Base-by-base conservation (phyloP, 768 basidiomycete genomes). In the Gautieria morchelliformis region DNA sequence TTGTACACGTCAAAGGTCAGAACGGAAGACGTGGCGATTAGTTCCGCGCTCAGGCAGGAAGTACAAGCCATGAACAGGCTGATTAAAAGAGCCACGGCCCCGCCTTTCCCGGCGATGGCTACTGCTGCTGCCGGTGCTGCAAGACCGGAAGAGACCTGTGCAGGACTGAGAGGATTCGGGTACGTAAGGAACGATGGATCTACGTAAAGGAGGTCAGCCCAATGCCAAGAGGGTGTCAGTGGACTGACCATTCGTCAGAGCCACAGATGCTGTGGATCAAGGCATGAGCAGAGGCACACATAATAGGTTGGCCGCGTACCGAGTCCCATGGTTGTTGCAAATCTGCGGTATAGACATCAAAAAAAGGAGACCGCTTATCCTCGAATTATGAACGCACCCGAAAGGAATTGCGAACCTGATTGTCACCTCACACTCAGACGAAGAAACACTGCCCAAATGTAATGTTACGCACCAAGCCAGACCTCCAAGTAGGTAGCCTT, bases 311-410 rank as follows among this genome's bases (percentile, higher is more conserved):
- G 70, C 46, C 67, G 63, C 6, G 67, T 69, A 32, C 67, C 67
- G 10, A 76, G 68, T n/a, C 75, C 75, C 45, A 73, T 65, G 20
- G 70, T 70, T 0, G 74, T 75, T n/a, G 71, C 73, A 58, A 76
- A 74, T 3, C 69, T 46, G 17, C 2, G 45, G 4, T 46, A 46
- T 19, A 46, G 45, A 46, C 17, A 10, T 27, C 19, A 46, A 17
- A 19, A 11, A 46, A 46, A 46, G 19, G 45, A 27, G 24, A 46
- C 24, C 10, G 45, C 2, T 11, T 11, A 46, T 10, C 2, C 14
- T 37, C 8, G 14, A 10, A 2, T 37, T 14, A 37, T 35, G 33
- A 6, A 20, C 45, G 19, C n/a, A 46, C 45, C 45, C 70, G 66
- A 71, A 75, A 4, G 76, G 76, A 11, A 75, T 70, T 4, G 71